Evolutionary conservation across 257 asterid species (phyloP).

Genomic region (Jacaranda copaia): DNA sequence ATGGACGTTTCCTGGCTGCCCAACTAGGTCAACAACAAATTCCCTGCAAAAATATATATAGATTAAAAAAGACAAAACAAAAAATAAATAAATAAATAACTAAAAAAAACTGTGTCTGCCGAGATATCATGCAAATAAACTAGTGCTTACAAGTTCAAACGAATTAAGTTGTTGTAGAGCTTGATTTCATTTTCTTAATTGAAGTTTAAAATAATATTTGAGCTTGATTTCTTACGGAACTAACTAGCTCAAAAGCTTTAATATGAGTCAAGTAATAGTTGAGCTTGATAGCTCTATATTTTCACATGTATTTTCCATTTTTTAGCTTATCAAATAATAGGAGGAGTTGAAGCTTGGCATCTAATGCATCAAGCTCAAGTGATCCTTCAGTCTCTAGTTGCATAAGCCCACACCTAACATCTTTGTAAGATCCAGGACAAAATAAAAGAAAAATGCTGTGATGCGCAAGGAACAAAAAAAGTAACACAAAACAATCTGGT

Average conservation of each 20-base stretch:
- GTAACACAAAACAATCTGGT: neutral
- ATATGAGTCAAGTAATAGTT: neutral
- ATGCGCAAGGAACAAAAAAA: neutral
- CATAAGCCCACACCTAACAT: too few relatives aligned
- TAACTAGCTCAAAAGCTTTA: neutral
- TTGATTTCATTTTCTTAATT: neutral
- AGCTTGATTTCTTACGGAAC: neutral
- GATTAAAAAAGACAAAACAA: conserved; percentile 25
- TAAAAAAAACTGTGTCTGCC: neutral
- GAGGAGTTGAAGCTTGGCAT: neutral
- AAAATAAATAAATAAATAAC: too few relatives aligned
- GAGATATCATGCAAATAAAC: neutral
- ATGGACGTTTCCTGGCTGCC: conserved; percentile 85
- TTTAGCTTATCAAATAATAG: neutral
- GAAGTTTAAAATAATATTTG: neutral
- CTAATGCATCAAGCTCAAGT: neutral
- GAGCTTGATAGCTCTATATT: neutral
- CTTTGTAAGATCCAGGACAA: too few relatives aligned
- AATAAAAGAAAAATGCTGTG: neutral
- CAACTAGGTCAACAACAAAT: conserved; percentile 90
- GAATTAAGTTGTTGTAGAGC: neutral
- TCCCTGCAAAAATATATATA: conserved; percentile 64
- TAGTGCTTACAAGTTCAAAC: neutral
- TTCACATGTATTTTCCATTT: neutral
- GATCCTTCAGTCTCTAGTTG: neutral